Evolutionary conservation across 176 grass and related monocot genomes (phyloP).

Genomic region (Hsuehochloa calcarea): DNA sequence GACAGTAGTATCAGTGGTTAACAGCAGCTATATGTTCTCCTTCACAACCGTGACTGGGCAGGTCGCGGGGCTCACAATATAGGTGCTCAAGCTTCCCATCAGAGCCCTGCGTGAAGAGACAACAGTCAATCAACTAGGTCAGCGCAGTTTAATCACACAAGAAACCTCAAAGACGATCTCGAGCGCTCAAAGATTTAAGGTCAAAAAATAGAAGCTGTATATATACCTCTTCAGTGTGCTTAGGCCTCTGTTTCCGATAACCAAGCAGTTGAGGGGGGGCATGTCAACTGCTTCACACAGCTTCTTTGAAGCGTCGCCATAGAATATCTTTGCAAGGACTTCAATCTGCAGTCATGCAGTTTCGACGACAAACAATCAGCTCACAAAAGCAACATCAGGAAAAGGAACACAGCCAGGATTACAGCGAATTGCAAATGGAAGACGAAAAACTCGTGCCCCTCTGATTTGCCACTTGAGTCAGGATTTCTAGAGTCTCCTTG

Average conservation of each 20-base stretch:
- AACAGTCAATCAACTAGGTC: not conserved
- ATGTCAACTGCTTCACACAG: constrained; percentile 49
- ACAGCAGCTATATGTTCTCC: constrained; percentile 38
- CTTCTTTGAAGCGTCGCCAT: constrained; percentile 58
- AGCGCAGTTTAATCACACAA: not conserved
- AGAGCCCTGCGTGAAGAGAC: constrained; percentile 49
- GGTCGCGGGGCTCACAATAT: constrained; percentile 46
- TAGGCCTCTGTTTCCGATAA: constrained; percentile 63
- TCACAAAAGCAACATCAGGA: not conserved
- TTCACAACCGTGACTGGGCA: constrained; percentile 82
- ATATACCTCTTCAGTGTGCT: constrained; percentile 71
- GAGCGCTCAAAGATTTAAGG: not conserved
- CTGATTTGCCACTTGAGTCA: constrained; percentile 48
- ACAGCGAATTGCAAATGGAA: not conserved
- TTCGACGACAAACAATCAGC: not conserved
- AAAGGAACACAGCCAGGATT: not conserved
- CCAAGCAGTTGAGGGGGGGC: constrained; percentile 55
- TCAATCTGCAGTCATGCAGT: constrained; percentile 37
- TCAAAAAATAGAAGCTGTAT: not conserved
- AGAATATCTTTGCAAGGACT: constrained; percentile 64
- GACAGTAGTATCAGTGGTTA: not conserved
- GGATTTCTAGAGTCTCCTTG: constrained; percentile 61
- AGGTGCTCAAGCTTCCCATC: constrained; percentile 72
- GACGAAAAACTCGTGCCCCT: constrained; percentile 31
- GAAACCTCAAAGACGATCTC: not conserved